Evolutionary conservation across 2,329 filamentous ascomycete genomes (phyloP), one percentile per base, ranked within the genome.

Genomic region (Orbilia brochopaga): DNA sequence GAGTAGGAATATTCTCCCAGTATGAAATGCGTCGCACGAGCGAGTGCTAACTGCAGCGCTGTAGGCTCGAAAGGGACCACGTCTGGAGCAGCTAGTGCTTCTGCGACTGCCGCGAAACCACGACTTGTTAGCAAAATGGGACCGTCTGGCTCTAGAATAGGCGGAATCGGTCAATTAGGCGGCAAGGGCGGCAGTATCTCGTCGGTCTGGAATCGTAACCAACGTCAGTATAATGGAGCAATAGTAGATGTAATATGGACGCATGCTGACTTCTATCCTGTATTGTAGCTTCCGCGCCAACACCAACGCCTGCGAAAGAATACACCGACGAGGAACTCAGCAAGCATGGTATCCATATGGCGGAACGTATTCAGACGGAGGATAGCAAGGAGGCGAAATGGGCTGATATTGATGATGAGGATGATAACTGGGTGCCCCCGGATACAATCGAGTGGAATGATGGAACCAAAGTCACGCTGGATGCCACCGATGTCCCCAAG

Each of bases 401-500:
- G 91, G 91, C 90, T 23, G 91, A 95, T 77, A 92, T 93, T 70
- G 91, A 94, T 73, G 91, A 94, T 66, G 90, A 94, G 74, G 90
- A 92, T 76, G 91, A 94, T 40, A 90, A 93, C 77, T 93, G 90
- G 89, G 89, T 88, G 13, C 67, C 67, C 4, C 90, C 90, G 1
- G 90, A 94, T 74, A 87, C 89, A 58, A 91, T 94, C 75, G 90
- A 90, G 69, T 95, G 91, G 91, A 90, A 90, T 77, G 91, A 95
- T 79, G 90, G 90, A 60, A 94, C 90, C 54, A 93, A 93, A 79
- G 89, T 89, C 35, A 90, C 87, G 4, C 82, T 92, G 15, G 86
- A 88, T 15, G 85, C 87, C 73, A 81, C 83, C 56, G 86, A 88
- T 42, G 86, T 87, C 58, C 77, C 78, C 23, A 72, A 78, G 30